A percentile compares a stretch with the other conserved stretches of the same genome.
phyloP scores from a whole-genome alignment of 2,329 filamentous ascomycete species.

The Chalaropsis ovoidea region DNA sequence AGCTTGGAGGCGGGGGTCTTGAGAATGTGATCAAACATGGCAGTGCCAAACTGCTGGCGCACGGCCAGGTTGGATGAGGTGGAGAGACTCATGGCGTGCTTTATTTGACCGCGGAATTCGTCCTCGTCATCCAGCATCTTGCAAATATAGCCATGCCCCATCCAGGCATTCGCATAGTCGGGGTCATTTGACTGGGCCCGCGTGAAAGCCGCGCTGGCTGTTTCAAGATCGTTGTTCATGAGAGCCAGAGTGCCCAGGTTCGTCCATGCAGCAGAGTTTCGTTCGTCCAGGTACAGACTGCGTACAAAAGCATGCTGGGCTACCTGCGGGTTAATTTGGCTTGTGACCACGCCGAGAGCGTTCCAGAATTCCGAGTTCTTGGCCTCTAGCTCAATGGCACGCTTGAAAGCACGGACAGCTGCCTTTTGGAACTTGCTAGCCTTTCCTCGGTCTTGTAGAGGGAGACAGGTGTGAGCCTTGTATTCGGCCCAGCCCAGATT shows the following conservation, averaged over 20 bases:
- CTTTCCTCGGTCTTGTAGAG: slow-evolving; percentile 43
- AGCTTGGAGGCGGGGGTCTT: slow-evolving; percentile 40
- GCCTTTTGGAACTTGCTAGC: slow-evolving; percentile 63
- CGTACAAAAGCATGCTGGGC: slow-evolving; percentile 89
- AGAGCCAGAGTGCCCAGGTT: slow-evolving; percentile 83
- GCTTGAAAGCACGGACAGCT: slow-evolving; percentile 83
- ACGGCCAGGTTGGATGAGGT: slow-evolving; percentile 63
- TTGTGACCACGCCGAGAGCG: slow-evolving; percentile 81
- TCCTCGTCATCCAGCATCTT: slow-evolving; percentile 60
- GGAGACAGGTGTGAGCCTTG: slow-evolving; percentile 61
- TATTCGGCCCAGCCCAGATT: slow-evolving; percentile 94
- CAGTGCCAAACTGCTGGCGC: slow-evolving; percentile 68
- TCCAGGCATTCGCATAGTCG: slow-evolving; percentile 85
- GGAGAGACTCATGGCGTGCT: slow-evolving; percentile 87
- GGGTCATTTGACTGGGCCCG: slow-evolving; percentile 89
- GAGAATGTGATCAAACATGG: slow-evolving; percentile 72
- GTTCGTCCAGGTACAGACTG: slow-evolving; percentile 84
- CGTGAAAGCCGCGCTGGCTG: slow-evolving; percentile 86
- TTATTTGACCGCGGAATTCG: slow-evolving; percentile 77
- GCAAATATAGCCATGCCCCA: slow-evolving; percentile 82
- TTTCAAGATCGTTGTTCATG: slow-evolving; percentile 66
- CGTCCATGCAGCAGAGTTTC: slow-evolving; percentile 75
- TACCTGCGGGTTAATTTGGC: slow-evolving; percentile 71
- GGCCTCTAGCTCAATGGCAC: slow-evolving; percentile 87
- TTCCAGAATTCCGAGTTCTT: slow-evolving; percentile 98